Base-by-base conservation (phyloP, 1,284 basidiomycete genomes). In the Sphaerobolus stellatus region DNA sequence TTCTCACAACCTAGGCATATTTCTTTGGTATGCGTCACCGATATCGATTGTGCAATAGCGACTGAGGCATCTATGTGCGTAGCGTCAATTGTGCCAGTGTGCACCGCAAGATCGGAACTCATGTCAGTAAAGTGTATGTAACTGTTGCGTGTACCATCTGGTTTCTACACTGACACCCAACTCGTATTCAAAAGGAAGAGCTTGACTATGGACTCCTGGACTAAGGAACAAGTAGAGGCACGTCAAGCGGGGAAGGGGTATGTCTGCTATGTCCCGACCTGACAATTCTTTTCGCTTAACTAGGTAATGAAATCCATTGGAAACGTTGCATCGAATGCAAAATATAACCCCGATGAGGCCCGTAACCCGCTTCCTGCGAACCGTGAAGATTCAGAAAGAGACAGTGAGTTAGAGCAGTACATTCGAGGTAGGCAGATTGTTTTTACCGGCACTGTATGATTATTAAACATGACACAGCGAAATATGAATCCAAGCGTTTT, bases 91-190 rank as follows among this genome's bases (percentile, higher is more conserved):
- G 92, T 66, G 92, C 91, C 28, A 88, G 88, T 60, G 84, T 93
- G 47, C 92, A 94, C 70, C 80, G 92, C 56, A 93, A 93, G 76
- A 88, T 94, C 59, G 92, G 92, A 14, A 92, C 90, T 7, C 90
- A 92, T 66, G 75, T 92, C 59, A 82, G 86, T 3, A 91, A 92
- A 81, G 86, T 92, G 89, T 91, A 73, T 62, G 81, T 44, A 25
- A 44, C 51, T 48, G 40, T 28, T 4, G 36, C 4, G 30, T 44
- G 40, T 4, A 18, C 30, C 5, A 16, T 50, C 16, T 16, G 20
- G 33, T 61, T n/a, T n/a, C n/a, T n/a, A n/a, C n/a, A n/a, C n/a
- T n/a, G n/a, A 65, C 34, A 61, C 65, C 44, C 61, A 53, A 27
- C 18, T 22, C 16, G 25, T 58, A 31, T 40, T 43, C 4, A 61